These are phyloP conservation scores for Erodium texanum DNA, from an alignment of 441 rosid species.

Conservation along the genomic window DNA sequence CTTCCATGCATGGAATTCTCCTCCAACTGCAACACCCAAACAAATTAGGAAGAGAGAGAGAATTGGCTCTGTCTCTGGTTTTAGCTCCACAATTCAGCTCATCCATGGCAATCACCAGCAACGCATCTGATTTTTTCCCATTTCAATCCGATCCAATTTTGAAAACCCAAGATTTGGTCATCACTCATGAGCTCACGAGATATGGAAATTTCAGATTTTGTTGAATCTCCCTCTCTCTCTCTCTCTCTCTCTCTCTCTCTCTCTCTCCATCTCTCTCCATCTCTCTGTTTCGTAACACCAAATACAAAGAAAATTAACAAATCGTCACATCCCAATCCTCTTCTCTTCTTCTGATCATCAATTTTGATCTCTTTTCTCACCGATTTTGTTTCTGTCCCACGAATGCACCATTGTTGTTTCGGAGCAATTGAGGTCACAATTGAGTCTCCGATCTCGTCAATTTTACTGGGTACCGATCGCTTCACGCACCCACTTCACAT, in stretches of 20 bases:
- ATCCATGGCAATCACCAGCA: slow-evolving; percentile 5
- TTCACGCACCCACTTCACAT: no score
- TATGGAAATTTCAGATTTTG: not conserved
- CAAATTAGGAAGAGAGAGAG: slow-evolving; percentile 4
- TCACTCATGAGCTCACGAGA: not conserved
- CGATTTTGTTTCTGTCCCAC: not conserved
- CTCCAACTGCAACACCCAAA: slow-evolving; percentile 45
- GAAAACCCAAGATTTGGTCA: not conserved
- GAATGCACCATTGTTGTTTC: not conserved
- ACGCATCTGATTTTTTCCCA: not conserved
- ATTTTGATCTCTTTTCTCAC: no score
- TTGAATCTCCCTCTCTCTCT: not conserved
- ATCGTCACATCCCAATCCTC: not conserved
- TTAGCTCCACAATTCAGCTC: slow-evolving; percentile 4
- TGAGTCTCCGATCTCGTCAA: not conserved
- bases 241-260: not conserved
- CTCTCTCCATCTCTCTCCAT: not conserved
- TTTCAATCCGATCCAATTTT: not conserved
- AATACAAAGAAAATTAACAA: not conserved
- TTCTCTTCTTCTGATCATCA: not conserved
- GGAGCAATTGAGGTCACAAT: not conserved
- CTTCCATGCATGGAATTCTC: slow-evolving; percentile 63
- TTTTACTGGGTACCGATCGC: not conserved
- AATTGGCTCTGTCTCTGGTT: slow-evolving; percentile 1
- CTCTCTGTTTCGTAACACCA: no score